Conservation (phyloP, 495 filamentous ascomycete genomes). For the Podospora pseudopauciseta region DNA sequence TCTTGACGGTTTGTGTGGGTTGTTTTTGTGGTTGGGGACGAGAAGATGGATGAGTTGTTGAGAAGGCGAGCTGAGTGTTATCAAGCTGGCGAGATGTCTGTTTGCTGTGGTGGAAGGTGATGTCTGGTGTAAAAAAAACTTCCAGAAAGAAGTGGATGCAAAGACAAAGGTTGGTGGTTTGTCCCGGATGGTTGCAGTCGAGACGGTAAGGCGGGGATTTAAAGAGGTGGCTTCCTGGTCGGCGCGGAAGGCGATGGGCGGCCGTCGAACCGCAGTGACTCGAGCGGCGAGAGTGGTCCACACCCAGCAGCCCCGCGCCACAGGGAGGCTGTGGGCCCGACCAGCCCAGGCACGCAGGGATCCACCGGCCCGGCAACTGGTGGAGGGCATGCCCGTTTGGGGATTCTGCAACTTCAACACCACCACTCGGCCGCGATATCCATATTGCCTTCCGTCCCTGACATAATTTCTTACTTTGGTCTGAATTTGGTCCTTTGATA, state of each 20-base stretch:
- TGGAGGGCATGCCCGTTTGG: background rate
- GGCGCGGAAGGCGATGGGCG: slow-evolving; percentile 32
- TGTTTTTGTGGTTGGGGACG: slow-evolving; percentile 12
- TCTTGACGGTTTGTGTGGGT: slow-evolving; percentile 29
- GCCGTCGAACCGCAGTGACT: slow-evolving; percentile 36
- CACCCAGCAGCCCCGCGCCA: slow-evolving; percentile 3
- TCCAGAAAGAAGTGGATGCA: background rate
- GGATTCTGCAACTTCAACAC: background rate
- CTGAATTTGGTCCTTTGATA: background rate
- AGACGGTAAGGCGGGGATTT: slow-evolving; percentile 19
- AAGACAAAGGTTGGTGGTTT: slow-evolving; percentile 8
- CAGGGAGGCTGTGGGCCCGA: background rate
- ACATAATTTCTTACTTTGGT: no score
- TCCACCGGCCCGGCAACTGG: background rate
- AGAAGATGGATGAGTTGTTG: slow-evolving; percentile 1
- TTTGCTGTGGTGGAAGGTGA: background rate
- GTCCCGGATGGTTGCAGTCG: slow-evolving; percentile 1
- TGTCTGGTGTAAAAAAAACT: background rate
- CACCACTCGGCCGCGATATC: background rate
- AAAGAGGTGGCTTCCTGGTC: slow-evolving; percentile 8
- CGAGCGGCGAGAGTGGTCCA: slow-evolving; percentile 32
- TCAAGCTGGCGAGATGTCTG: slow-evolving; percentile 1
- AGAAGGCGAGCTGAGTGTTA: background rate
- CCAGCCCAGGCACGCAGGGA: slow-evolving; percentile 1
- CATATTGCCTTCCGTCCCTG: background rate